These are phyloP conservation scores for Cephaloascus albidus DNA, from an alignment of 805 yeast species.

Conservation along the genomic window DNA sequence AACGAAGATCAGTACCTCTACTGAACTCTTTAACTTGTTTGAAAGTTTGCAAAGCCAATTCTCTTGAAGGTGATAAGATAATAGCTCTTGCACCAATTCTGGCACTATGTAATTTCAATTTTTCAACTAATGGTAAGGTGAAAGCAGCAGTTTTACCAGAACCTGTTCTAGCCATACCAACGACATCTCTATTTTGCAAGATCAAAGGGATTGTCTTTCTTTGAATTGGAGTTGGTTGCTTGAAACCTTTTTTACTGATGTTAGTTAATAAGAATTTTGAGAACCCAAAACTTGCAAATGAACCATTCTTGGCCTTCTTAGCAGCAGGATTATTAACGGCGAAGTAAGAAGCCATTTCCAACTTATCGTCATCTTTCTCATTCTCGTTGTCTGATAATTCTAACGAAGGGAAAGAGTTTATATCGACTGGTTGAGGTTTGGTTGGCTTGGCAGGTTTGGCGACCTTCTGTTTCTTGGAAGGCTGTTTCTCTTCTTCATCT, in stretches of 20 bases:
- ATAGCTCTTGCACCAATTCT: slow-evolving; percentile 85
- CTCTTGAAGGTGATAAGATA: slow-evolving; percentile 91
- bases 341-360: slow-evolving; percentile 27
- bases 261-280: slow-evolving; percentile 63
- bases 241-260: slow-evolving; percentile 77
- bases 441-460: slow-evolving; percentile 13
- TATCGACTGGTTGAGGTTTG: slow-evolving; percentile 7
- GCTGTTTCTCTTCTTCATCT: slow-evolving; percentile 17
- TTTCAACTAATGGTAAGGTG: slow-evolving; percentile 81
- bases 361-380: slow-evolving; percentile 11
- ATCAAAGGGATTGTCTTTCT: slow-evolving; percentile 90
- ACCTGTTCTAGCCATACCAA: slow-evolving; percentile 99
- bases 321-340: slow-evolving; percentile 28
- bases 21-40: slow-evolving; percentile 85
- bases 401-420: slow-evolving; percentile 34
- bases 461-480: slow-evolving; percentile 10
- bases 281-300: slow-evolving; percentile 86
- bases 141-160: slow-evolving; percentile 99
- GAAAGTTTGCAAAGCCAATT: slow-evolving; percentile 86
- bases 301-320: slow-evolving; percentile 63
- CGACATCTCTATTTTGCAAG: slow-evolving; percentile 83
- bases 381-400: slow-evolving; percentile 46
- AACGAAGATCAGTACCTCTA: slow-evolving; percentile 72
- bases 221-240: slow-evolving; percentile 96
- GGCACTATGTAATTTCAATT: slow-evolving; percentile 73